phyloP scores from a whole-genome alignment of 305 asterid genomes.

The Caryopteris hybrid region DNA sequence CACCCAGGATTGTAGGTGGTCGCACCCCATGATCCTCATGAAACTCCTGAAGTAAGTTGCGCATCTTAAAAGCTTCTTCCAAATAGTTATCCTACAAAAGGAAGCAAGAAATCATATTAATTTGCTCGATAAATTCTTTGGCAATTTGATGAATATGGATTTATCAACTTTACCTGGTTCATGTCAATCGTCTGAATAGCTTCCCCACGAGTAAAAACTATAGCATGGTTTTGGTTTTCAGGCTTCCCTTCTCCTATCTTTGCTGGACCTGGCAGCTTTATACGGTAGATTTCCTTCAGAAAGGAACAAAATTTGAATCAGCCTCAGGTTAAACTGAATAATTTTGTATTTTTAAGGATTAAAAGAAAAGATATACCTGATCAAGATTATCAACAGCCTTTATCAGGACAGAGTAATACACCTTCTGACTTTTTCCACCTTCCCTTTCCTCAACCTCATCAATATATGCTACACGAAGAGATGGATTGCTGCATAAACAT shows the following conservation, averaged over 20 bases:
- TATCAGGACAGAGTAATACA: conserved; percentile 86
- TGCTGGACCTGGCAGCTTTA: conserved; percentile 94
- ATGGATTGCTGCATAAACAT: conserved; percentile 69
- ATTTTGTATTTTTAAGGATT: not conserved
- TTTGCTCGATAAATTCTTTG: conserved; percentile 8
- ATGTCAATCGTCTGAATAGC: conserved; percentile 99
- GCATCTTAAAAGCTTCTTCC: conserved; percentile 99
- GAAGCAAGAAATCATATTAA: conserved; percentile 11
- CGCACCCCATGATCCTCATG: conserved; percentile 98
- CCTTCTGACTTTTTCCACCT: conserved; percentile 75
- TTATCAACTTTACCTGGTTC: conserved; percentile 76
- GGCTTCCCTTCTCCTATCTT: conserved; percentile 99
- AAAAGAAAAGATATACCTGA: conserved; percentile 57
- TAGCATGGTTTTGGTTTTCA: conserved; percentile 99
- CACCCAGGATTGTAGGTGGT: conserved; percentile 95
- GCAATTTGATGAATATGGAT: conserved; percentile 5
- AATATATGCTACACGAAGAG: conserved; percentile 97
- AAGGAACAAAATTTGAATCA: conserved; percentile 29
- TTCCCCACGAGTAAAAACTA: conserved; percentile 89
- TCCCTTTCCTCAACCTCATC: conserved; percentile 98
- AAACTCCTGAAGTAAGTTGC: conserved; percentile 96
- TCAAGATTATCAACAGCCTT: conserved; percentile 99
- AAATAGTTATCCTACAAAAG: conserved; percentile 83
- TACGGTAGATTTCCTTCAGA: conserved; percentile 92
- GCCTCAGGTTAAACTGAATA: conserved; percentile 5